phyloP scores from a whole-genome alignment of 202 grass and related monocot species.

The Carex sylvatica region DNA sequence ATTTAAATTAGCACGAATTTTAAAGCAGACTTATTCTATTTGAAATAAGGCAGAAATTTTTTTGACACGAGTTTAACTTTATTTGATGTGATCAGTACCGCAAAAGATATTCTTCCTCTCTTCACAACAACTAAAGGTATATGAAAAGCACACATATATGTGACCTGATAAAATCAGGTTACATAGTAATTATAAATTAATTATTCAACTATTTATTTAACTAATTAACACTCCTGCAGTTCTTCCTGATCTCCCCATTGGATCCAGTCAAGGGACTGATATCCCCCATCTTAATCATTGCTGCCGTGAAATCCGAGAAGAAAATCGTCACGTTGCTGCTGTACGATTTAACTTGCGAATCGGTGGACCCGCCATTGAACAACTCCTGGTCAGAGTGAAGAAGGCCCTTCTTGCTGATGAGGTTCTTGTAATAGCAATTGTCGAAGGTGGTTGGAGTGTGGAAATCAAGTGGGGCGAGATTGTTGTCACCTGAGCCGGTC shows the following conservation, averaged over 20 bases:
- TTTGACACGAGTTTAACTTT: no score
- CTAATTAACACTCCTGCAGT: slow-evolving; percentile 61
- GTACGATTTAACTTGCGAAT: slow-evolving; percentile 38
- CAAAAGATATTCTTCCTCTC: no score
- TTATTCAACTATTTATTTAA: slow-evolving; percentile 8
- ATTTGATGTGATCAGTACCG: no score
- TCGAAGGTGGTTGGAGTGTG: slow-evolving; percentile 54
- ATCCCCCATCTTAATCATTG: slow-evolving; percentile 85
- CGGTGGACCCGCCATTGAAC: slow-evolving; percentile 58
- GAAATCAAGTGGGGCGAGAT: slow-evolving; percentile 52
- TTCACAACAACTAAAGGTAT: neutral
- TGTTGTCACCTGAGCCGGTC: slow-evolving; percentile 46
- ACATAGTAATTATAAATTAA: slow-evolving; percentile 11
- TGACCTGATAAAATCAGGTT: neutral
- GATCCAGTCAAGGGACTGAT: slow-evolving; percentile 48
- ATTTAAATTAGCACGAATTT: no score
- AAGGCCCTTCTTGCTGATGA: slow-evolving; percentile 47
- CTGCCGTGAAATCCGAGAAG: slow-evolving; percentile 42
- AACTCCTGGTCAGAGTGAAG: slow-evolving; percentile 86
- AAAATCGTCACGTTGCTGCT: slow-evolving; percentile 24
- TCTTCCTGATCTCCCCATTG: slow-evolving; percentile 58
- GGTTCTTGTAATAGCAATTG: slow-evolving; percentile 67
- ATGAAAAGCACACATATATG: neutral
- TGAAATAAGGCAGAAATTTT: no score
- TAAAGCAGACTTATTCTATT: no score